Evolutionary conservation across 352 stramenopile species (phyloP), one percentile per base, ranked within the genome.

Genomic region (Phytopythium helicoides): DNA sequence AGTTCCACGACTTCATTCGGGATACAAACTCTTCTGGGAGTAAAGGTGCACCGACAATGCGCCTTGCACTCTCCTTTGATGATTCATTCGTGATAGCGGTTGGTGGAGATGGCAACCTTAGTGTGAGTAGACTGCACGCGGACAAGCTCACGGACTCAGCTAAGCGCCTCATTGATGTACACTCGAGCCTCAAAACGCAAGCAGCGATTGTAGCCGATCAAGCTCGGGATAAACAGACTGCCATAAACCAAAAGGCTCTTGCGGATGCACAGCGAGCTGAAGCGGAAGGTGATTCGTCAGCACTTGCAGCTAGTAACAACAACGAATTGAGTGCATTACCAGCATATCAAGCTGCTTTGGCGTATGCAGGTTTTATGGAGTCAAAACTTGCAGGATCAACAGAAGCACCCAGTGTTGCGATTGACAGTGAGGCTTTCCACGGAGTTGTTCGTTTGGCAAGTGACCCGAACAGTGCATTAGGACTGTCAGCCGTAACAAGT

Each of bases 61-160:
- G 65, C 9, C 58, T 84, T 12, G 66, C 71, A n/a, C 47, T 90
- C 33, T 94, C 80, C 14, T 96, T 87, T 31, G 89, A 97, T 60
- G 87, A 96, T 41, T 80, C 75, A 26, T 96, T 87, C 26, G 58
- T 93, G 1, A 25, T 97, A 15, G 71, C 74, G 22, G 71, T 66
- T 5, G 89, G 87, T 12, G 62, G 52, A 18, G 89, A 97, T 41
- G 87, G 89, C 6, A 81, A 90, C 31, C 42, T 97, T 4, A 88
- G 78, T 22, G 68, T 94, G 38, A 72, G 71, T 26, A 74, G 84
- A 11, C 36, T 96, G 1, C 52, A 87, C 44, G 62, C 44, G n/a
- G 73, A 87, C 15, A 82, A 85, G 39, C 47, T 91, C 21, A 65
- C 71, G 3, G 58, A 74, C n/a, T 58, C 68, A 0, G 64, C 81